Percentiles rank a stretch among this genome's conserved stretches.
phyloP scores from a whole-genome alignment of 768 basidiomycete genomes.

The Trametes villosa region DNA sequence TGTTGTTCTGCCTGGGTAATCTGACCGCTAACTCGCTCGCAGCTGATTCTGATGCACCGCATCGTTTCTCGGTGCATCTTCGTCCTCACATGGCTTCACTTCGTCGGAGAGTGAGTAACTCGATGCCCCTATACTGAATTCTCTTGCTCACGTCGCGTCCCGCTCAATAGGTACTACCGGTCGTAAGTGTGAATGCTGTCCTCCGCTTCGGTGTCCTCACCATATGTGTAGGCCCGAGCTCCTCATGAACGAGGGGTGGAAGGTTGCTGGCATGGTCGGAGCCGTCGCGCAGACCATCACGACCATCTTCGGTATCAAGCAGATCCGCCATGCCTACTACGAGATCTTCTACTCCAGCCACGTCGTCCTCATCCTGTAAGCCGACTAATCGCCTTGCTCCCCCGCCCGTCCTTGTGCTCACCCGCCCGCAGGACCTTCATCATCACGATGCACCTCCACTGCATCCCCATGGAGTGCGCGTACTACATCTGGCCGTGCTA shows the following conservation, averaged over 20 bases:
- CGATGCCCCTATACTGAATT: too few relatives aligned
- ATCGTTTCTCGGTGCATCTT: constrained; percentile 47
- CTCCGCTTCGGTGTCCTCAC: not conserved
- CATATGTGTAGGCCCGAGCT: not conserved
- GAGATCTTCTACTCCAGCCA: constrained; percentile 42
- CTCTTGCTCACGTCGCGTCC: not conserved
- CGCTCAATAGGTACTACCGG: constrained; percentile 4
- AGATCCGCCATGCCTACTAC: constrained; percentile 44
- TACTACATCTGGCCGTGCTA: constrained; percentile 52
- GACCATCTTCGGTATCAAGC: constrained; percentile 43
- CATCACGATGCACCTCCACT: constrained; percentile 42
- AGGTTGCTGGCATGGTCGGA: constrained; percentile 27
- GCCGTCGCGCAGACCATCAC: constrained; percentile 41
- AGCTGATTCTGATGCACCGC: constrained; percentile 50
- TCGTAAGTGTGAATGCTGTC: not conserved
- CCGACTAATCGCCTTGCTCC: not conserved
- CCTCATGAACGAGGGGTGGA: constrained; percentile 14
- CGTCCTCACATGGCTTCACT: constrained; percentile 50
- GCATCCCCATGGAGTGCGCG: constrained; percentile 36
- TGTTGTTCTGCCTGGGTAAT: not conserved
- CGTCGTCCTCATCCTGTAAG: constrained; percentile 34
- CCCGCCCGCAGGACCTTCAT: constrained; percentile 42
- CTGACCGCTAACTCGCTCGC: not conserved
- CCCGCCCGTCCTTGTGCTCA: not conserved
- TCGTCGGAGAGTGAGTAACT: constrained; percentile 35